phyloP scores from a whole-genome alignment of 306 rosid species.

The Gastrolobium bilobum region DNA sequence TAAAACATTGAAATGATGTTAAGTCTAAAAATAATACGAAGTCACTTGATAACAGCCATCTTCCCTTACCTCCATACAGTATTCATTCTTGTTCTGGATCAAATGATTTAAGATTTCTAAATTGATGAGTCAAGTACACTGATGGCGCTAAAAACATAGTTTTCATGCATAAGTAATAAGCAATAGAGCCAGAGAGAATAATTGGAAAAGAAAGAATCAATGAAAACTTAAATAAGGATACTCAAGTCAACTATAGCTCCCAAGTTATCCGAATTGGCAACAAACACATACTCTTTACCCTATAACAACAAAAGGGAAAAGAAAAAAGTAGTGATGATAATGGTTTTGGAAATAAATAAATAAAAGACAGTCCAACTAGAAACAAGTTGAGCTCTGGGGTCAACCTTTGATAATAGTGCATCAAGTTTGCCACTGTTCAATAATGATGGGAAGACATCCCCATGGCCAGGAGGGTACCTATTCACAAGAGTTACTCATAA shows the following conservation, averaged over 20 bases:
- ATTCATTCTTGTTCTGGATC: slow-evolving; percentile 88
- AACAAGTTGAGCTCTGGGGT: slow-evolving; percentile 48
- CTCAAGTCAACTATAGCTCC: slow-evolving; percentile 97
- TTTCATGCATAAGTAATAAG: slow-evolving; percentile 37
- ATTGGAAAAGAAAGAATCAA: slow-evolving; percentile 18
- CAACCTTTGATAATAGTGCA: slow-evolving; percentile 82
- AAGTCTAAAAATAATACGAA: slow-evolving; percentile 35
- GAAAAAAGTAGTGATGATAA: slow-evolving; percentile 7
- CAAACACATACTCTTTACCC: slow-evolving; percentile 96
- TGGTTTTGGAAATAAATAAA: slow-evolving; percentile 25
- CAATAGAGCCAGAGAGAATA: slow-evolving; percentile 1
- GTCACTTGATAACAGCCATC: slow-evolving; percentile 12
- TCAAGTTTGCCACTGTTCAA: slow-evolving; percentile 94
- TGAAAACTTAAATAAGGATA: slow-evolving; percentile 70
- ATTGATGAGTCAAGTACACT: slow-evolving; percentile 71
- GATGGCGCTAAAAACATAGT: slow-evolving; percentile 40
- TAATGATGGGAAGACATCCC: slow-evolving; percentile 93
- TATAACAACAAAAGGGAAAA: slow-evolving; percentile 53
- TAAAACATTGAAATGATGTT: slow-evolving; percentile 11
- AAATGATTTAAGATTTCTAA: slow-evolving; percentile 59
- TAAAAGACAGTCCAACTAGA: slow-evolving; percentile 37
- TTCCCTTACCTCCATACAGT: slow-evolving; percentile 87
- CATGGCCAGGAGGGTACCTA: slow-evolving; percentile 99
- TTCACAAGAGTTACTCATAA: slow-evolving; percentile 42
- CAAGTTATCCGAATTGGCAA: slow-evolving; percentile 95